These are phyloP conservation scores for Phaeoacremonium minimum DNA, from an alignment of 2,329 filamentous ascomycete genomes.

Conservation along the genomic window DNA sequence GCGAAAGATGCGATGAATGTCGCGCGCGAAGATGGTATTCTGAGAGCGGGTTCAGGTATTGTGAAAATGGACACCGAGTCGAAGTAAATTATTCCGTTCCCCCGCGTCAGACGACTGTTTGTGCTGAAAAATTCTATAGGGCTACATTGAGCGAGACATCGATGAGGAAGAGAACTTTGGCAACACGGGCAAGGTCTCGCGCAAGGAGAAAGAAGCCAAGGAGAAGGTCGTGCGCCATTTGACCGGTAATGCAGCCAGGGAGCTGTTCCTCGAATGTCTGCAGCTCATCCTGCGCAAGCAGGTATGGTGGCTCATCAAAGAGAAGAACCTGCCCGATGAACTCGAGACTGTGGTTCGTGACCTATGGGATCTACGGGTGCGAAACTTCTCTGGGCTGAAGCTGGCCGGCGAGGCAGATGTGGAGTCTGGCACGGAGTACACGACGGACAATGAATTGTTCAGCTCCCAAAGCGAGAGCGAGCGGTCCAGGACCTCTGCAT, in stretches of 20 bases:
- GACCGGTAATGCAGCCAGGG: conserved; percentile 63
- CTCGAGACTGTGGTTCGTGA: conserved; percentile 78
- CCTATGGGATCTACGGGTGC: conserved; percentile 73
- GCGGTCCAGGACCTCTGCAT: conserved; percentile 15
- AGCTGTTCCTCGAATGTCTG: conserved; percentile 77
- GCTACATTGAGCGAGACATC: conserved; percentile 50
- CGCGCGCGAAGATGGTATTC: conserved; percentile 68
- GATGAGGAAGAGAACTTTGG: conserved; percentile 69
- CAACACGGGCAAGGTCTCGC: conserved; percentile 48
- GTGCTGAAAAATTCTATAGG: too few species aligned
- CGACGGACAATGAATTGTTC: conserved; percentile 40
- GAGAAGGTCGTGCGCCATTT: conserved; percentile 53
- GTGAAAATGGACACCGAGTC: conserved; percentile 74
- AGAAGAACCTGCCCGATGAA: conserved; percentile 63
- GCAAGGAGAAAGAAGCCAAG: conserved; percentile 53
- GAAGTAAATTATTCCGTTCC: too few species aligned
- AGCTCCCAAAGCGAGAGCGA: conserved; percentile 51
- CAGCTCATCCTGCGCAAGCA: conserved; percentile 85
- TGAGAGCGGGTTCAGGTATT: conserved; percentile 74
- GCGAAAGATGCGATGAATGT: conserved; percentile 59
- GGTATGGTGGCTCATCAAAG: conserved; percentile 65
- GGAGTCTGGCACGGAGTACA: conserved; percentile 20
- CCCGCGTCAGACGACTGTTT: too few species aligned
- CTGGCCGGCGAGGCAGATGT: conserved; percentile 29
- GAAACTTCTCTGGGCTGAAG: conserved; percentile 50